Evolutionary conservation across 306 rosid genomes (phyloP).

Genomic region (Pterocarpus macrocarpus): DNA sequence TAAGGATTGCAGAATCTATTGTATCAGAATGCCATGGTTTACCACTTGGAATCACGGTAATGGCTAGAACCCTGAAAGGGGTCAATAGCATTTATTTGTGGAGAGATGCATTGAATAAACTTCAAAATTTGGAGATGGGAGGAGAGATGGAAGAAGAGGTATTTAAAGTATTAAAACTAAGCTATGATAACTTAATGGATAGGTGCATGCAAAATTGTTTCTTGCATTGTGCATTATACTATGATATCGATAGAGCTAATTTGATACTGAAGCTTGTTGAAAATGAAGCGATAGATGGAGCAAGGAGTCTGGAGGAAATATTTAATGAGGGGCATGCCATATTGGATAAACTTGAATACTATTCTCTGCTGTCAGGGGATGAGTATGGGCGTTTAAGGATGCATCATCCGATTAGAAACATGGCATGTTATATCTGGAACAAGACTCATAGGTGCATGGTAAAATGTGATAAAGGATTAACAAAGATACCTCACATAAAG

Average conservation of each 20-base stretch:
- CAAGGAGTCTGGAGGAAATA: conserved; percentile 20
- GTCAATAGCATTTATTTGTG: neutral
- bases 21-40: neutral
- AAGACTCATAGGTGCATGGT: neutral
- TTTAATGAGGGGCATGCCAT: neutral
- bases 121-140: neutral
- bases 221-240: conserved; percentile 33
- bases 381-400: neutral
- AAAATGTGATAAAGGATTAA: neutral
- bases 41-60: conserved; percentile 37
- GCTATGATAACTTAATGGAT: conserved; percentile 11
- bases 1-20: neutral
- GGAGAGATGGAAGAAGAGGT: conserved; percentile 17
- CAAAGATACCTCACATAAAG: neutral
- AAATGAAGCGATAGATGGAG: conserved; percentile 2
- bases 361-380: conserved; percentile 19
- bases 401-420: neutral
- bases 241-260: neutral
- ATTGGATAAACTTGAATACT: neutral
- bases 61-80: conserved; percentile 37
- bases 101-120: conserved; percentile 2
- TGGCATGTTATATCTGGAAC: conserved; percentile 19
- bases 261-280: conserved; percentile 8
- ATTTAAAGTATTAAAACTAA: neutral
- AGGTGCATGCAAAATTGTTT: conserved; percentile 1